Base-by-base conservation (phyloP, 2,329 filamentous ascomycete species). In the Pyrenochaeta sp. region DNA sequence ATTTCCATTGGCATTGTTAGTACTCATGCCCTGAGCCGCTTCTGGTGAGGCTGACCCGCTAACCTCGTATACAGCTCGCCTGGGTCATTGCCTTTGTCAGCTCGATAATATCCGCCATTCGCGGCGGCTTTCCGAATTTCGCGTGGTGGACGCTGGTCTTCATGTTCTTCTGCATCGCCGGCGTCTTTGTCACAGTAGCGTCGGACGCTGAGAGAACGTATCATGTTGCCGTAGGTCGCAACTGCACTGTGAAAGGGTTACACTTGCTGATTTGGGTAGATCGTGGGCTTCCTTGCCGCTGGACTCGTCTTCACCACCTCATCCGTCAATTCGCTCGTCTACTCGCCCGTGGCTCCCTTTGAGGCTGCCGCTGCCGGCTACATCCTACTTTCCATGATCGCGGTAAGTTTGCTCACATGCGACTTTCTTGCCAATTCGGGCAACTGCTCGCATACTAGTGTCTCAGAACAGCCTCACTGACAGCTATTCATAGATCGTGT, bases 81-180 rank as follows among this genome's bases (percentile, higher is more conserved):
- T 99, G 95, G 95, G 79, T 97, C 67, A 97, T 99, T 72, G 88
- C 92, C 45, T 96, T 98, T 77, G 86, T 98, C 72, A 85, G 89
- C 63, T 94, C 91, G 59, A 89, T 97, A 74, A 88, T 97, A 68
- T 89, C 90, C 40, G 82, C 86, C 64, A 77, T 86, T 47, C 80
- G 79, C 50, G 79, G 79, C 52, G 71, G 75, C 6, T 97, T 93
- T 72, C 92, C 93, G 13, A 91, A 92, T 64, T 97, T 93, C 77
- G 89, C 91, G 24, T 99, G 95, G 94, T 99, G 94, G 91, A 86
- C 90, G 0, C 83, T 93, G 55, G 89, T 91, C 58, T 98, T 93
- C 80, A 92, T 91, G 83, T 83, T 98, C 52, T 92, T 91, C 77
- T 84, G 91, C 71, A 95, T 97, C 63, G 71, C 89, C 32, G 93